Evolutionary conservation across 768 basidiomycete genomes (phyloP), one percentile per base, ranked within the genome.

Genomic region (Epithele typhae): DNA sequence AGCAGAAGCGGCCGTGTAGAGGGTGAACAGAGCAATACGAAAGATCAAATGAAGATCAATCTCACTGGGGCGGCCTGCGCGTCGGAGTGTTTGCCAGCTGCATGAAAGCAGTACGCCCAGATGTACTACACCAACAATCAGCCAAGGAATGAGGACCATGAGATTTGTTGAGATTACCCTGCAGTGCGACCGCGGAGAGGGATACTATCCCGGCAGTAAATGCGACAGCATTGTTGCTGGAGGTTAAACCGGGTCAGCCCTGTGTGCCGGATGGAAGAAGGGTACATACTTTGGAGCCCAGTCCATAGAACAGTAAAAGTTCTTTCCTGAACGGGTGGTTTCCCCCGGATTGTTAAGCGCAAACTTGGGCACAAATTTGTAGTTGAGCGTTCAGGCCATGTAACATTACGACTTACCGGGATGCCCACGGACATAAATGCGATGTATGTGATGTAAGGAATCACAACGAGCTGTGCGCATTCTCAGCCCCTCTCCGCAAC

Each of bases 271-370:
- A 25, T 19, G 17, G 12, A n/a, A 36, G 22, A 44, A 3, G 21
- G 6, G 18, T 21, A 44, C 61, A 46, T 22, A 63, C 64, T 58
- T 53, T 9, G 52, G 37, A 14, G 46, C 24, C 40, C 47, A 55
- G 21, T 62, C 36, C 3, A 65, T 25, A 5, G 62, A 60, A 35
- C 64, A 65, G 45, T 65, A 63, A 44, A 65, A 65, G 42, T 52
- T 61, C 4, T 54, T 37, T 10, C 50, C 51, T 8, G 36, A 40
- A 15, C 64, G 56, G 35, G 43, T 55, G 4, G 63, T 59, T 38
- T 38, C 25, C 23, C 55, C 51, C 8, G 58, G 50, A 40, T 61
- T 46, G n/a, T 55, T 38, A 17, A 59, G 41, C 3, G 52, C 49
- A 10, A 59, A 19, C 60, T 63, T n/a, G n/a, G 37, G 37, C 4